Conservation (phyloP, 2,329 filamentous ascomycete genomes). For the Pseudopyrenochaeta lycopersici region DNA sequence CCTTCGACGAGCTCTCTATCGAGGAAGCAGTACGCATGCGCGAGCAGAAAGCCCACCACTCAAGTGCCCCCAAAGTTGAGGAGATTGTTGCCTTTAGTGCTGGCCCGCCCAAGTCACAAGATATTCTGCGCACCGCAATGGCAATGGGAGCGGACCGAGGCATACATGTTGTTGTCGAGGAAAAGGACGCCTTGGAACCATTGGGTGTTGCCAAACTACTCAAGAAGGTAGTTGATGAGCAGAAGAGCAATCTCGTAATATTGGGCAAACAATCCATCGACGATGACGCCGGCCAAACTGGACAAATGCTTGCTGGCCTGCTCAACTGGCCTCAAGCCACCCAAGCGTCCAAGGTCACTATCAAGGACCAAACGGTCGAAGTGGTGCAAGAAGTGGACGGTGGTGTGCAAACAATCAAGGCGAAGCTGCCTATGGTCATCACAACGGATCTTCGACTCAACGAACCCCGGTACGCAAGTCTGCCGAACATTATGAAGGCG, state of each 20-base stretch:
- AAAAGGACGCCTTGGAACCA: conserved; percentile 82
- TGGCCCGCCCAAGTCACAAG: conserved; percentile 85
- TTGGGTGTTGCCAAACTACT: conserved; percentile 92
- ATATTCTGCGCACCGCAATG: conserved; percentile 94
- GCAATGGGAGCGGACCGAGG: conserved; percentile 96
- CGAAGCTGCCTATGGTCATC: conserved; percentile 89
- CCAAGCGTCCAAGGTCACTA: conserved; percentile 84
- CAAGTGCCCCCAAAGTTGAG: conserved; percentile 64
- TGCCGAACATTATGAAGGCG: conserved; percentile 99
- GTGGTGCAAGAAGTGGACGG: conserved; percentile 95
- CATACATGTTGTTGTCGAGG: conserved; percentile 74
- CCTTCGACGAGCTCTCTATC: conserved; percentile 97
- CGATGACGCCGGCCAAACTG: conserved; percentile 93
- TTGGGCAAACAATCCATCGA: conserved; percentile 99
- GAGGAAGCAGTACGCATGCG: conserved; percentile 96
- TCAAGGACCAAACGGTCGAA: conserved; percentile 74
- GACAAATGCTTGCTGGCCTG: conserved; percentile 95
- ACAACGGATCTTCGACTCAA: conserved; percentile 96
- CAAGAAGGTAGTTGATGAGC: conserved; percentile 77
- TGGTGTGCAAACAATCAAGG: conserved; percentile 86
- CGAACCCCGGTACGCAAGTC: conserved; percentile 90
- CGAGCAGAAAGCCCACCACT: conserved; percentile 70
- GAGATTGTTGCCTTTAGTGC: conserved; percentile 92
- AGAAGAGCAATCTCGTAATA: conserved; percentile 91
- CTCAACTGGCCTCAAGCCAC: conserved; percentile 95